A percentile compares a stretch with the other conserved stretches of the same genome.
These are phyloP conservation scores for Acacia confusa DNA, from an alignment of 306 rosid genomes.

Conservation along the genomic window DNA sequence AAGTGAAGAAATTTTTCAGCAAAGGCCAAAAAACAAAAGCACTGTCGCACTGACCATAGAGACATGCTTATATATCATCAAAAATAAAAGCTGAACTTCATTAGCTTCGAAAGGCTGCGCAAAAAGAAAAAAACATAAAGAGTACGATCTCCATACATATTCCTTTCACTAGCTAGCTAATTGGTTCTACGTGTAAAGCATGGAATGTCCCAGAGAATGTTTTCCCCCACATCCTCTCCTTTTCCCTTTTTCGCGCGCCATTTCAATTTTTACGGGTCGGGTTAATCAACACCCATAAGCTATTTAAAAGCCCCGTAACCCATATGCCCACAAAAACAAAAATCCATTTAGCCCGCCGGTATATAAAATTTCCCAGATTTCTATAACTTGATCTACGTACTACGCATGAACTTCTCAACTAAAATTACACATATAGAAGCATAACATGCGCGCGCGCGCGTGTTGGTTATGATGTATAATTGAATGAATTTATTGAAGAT, in stretches of 20 bases:
- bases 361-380: too few species aligned
- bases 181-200: background rate
- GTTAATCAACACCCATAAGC: background rate
- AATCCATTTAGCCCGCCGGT: too few species aligned
- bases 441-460: background rate
- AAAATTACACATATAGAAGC: too few species aligned
- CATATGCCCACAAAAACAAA: too few species aligned
- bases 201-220: conserved; percentile 22
- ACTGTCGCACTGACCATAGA: background rate
- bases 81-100: background rate
- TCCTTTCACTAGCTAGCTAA: background rate
- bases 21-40: background rate
- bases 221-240: background rate
- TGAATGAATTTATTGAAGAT: background rate
- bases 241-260: background rate
- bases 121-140: background rate
- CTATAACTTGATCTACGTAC: too few species aligned
- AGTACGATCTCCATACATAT: background rate
- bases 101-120: background rate
- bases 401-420: background rate
- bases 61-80: too few species aligned
- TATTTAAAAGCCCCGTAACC: too few species aligned
- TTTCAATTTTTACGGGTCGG: background rate
- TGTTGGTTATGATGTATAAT: background rate
- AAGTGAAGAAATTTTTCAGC: background rate